Conservation (phyloP, 1,284 basidiomycete genomes). For the Ustilago loliicola region DNA sequence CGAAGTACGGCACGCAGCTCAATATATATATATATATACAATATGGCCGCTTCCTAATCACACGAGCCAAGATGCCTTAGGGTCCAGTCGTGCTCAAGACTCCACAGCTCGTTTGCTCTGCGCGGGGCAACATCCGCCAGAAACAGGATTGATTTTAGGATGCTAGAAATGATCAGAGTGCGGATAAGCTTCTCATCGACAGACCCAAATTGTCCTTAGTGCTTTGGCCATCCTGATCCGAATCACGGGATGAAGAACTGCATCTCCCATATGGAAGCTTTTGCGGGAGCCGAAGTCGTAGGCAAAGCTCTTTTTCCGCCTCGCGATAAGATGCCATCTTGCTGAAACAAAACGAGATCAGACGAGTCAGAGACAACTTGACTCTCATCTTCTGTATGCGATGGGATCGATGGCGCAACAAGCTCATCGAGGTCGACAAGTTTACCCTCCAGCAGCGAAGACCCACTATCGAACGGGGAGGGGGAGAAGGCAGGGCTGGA, state of each 20-base stretch:
- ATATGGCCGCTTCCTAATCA: background rate
- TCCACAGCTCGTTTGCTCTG: background rate
- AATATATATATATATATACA: background rate
- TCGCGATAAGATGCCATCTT: background rate
- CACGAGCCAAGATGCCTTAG: background rate
- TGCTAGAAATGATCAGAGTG: background rate
- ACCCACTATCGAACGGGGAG: too few relatives aligned
- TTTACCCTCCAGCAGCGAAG: background rate
- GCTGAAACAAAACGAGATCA: background rate
- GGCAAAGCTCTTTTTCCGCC: background rate
- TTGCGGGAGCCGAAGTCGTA: background rate
- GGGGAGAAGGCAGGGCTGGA: background rate
- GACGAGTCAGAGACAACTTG: background rate
- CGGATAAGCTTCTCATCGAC: background rate
- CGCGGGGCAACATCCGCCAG: background rate
- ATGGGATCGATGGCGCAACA: conserved; percentile 3
- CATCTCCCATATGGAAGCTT: background rate
- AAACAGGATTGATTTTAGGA: background rate
- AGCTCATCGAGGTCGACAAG: background rate
- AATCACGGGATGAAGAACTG: background rate
- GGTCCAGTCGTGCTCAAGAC: background rate
- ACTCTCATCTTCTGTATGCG: too few relatives aligned
- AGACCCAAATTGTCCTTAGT: background rate
- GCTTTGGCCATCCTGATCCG: background rate
- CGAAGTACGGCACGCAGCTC: background rate